phyloP scores from a whole-genome alignment of 305 asterid genomes.

The Solanum hybrid region DNA sequence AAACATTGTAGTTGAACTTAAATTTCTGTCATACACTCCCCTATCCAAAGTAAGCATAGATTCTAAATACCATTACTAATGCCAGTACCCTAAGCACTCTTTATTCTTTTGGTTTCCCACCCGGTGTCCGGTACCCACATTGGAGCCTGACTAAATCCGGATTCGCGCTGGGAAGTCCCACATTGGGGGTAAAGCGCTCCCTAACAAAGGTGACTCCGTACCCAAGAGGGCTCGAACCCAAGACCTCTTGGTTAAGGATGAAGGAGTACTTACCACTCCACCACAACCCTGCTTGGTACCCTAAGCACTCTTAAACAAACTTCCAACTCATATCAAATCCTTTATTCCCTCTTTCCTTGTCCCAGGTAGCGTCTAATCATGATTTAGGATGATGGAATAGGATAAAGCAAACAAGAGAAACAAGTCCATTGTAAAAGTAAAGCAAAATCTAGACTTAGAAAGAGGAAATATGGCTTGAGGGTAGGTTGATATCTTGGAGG shows the following conservation, averaged over 20 bases:
- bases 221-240: too few species aligned
- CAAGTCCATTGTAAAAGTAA: not conserved
- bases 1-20: not conserved
- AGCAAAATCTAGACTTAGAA: not conserved
- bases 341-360: not conserved
- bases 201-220: too few species aligned
- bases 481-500: not conserved
- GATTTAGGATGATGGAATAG: not conserved
- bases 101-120: too few species aligned
- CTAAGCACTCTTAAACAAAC: not conserved
- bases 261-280: too few species aligned
- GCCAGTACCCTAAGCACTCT: not conserved
- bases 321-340: not conserved
- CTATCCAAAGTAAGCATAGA: not conserved
- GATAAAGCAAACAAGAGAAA: not conserved
- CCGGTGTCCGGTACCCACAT: too few species aligned
- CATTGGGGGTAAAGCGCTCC: too few species aligned
- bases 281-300: not conserved
- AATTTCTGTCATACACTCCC: not conserved
- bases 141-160: too few species aligned
- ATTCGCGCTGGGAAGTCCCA: too few species aligned
- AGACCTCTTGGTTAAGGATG: too few species aligned
- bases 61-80: not conserved
- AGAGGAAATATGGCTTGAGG: not conserved
- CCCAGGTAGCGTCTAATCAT: not conserved